Evolutionary conservation across 1,284 basidiomycete species (phyloP), one percentile per base, ranked within the genome.

Genomic region (Heterobasidion irregulare): DNA sequence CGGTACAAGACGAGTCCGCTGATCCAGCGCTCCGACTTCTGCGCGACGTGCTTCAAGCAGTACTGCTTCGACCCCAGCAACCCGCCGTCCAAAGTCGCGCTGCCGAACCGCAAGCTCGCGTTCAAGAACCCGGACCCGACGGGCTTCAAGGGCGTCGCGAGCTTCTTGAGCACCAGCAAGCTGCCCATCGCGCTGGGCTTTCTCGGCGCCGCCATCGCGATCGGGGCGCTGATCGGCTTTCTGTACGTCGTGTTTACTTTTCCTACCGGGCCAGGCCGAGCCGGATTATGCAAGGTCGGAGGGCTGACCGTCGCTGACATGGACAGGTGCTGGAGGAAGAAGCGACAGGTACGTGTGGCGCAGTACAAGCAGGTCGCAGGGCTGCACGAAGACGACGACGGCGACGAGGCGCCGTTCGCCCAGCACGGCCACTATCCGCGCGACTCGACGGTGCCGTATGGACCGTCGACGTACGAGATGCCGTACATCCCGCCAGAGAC

Each of bases 21-120:
- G 1, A 58, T 76, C 6, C 48, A 66, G 2, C 75, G 78, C 19
- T 81, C 79, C 13, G 62, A 68, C 5, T 59, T 74, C 38, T 83
- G 80, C 63, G 56, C 66, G 5, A 60, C 68, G 49, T 82, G 80
- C 59, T 82, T 83, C 68, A 61, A 72, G 49, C 77, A 76, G 59
- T 82, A 82, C 57, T 83, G 80, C 63, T 83, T 68, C 63, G 73
- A 80, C 63, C 75, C 78, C 9, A 56, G 63, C 15, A 72, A 76
- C 57, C 76, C 73, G 19, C 71, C 79, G 1, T 77, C 71, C 58
- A 67, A 67, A 51, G 60, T 62, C 12, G 68, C 72, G 57, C 65
- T 81, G 8, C 72, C 76, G 0, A 73, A 73, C 10, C 63, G 80
- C 50, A 74, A 76, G 59, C 66, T 73, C 2, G 55, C 51, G 1